Conservation (phyloP, 768 basidiomycete species). For the Leccinum subgranulosum region DNA sequence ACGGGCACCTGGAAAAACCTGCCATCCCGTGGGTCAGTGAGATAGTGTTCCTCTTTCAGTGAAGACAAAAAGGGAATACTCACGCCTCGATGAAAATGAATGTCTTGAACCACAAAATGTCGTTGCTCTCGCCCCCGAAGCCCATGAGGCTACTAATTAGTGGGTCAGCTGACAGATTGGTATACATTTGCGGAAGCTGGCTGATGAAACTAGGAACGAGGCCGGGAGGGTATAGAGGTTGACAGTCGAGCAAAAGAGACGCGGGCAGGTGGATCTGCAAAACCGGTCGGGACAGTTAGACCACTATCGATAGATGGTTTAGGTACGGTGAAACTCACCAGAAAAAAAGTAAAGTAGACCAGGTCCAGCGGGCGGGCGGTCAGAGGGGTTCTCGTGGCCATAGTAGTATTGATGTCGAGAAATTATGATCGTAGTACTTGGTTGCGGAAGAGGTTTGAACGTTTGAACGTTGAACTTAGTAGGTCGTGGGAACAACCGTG, state of each 20-base stretch:
- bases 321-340: conserved; percentile 38
- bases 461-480: too few relatives aligned
- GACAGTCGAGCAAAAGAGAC: conserved; percentile 68
- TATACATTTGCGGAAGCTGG: conserved; percentile 47
- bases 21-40: background rate
- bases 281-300: background rate
- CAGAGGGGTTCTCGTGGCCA: conserved; percentile 36
- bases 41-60: background rate
- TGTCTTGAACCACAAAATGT: conserved; percentile 60
- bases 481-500: background rate
- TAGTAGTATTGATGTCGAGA: background rate
- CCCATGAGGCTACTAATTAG: conserved; percentile 55
- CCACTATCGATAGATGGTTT: background rate
- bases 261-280: conserved; percentile 63
- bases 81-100: conserved; percentile 65
- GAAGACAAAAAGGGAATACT: conserved; percentile 16
- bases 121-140: conserved; percentile 29
- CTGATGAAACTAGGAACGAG: conserved; percentile 49
- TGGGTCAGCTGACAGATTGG: conserved; percentile 62
- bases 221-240: conserved; percentile 55
- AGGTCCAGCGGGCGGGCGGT: conserved; percentile 60
- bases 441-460: background rate
- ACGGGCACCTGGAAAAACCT: conserved; percentile 72
- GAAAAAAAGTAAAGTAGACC: conserved; percentile 69
- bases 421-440: background rate